Evolutionary conservation across 1,284 basidiomycete species (phyloP).

Genomic region (Rhodotorula sp.): DNA sequence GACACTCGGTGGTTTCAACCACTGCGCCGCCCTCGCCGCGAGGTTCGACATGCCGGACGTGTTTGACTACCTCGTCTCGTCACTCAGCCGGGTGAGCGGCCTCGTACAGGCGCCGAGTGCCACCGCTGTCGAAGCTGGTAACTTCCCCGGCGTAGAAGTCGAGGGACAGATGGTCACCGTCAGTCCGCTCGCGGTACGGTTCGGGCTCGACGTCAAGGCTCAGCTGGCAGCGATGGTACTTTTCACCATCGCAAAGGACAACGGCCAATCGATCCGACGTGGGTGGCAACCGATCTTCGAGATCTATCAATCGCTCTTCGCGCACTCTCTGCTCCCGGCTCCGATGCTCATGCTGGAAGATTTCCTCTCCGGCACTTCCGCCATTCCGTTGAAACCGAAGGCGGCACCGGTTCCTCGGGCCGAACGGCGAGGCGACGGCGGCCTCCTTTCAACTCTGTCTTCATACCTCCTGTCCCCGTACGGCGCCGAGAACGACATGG

Average conservation of each 20-base stretch:
- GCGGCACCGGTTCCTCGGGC: slow-evolving; percentile 58
- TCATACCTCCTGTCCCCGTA: slow-evolving; percentile 98
- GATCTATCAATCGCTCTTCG: slow-evolving; percentile 94
- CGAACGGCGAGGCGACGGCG: slow-evolving; percentile 70
- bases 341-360: slow-evolving; percentile 95
- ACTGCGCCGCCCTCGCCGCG: slow-evolving; percentile 90
- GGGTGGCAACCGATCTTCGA: slow-evolving; percentile 95
- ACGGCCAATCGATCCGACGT: slow-evolving; percentile 80
- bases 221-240: slow-evolving; percentile 95
- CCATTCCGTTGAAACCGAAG: slow-evolving; percentile 80
- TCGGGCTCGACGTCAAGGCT: slow-evolving; percentile 92
- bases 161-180: slow-evolving; percentile 86
- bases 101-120: slow-evolving; percentile 36
- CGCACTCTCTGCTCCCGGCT: slow-evolving; percentile 83
- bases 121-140: slow-evolving; percentile 57
- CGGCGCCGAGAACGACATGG: slow-evolving; percentile 54
- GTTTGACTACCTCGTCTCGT: slow-evolving; percentile 92
- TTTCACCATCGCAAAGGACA: slow-evolving; percentile 96
- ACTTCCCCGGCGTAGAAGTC: slow-evolving; percentile 90
- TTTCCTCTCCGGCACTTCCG: slow-evolving; percentile 78
- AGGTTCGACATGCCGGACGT: slow-evolving; percentile 88
- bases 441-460: slow-evolving; percentile 87
- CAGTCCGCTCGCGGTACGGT: slow-evolving; percentile 85
- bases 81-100: slow-evolving; percentile 65
- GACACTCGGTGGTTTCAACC: slow-evolving; percentile 89